These are phyloP conservation scores for Anaeromyces robustus DNA, from an alignment of 192 early-diverging fungal genomes.

Conservation along the genomic window DNA sequence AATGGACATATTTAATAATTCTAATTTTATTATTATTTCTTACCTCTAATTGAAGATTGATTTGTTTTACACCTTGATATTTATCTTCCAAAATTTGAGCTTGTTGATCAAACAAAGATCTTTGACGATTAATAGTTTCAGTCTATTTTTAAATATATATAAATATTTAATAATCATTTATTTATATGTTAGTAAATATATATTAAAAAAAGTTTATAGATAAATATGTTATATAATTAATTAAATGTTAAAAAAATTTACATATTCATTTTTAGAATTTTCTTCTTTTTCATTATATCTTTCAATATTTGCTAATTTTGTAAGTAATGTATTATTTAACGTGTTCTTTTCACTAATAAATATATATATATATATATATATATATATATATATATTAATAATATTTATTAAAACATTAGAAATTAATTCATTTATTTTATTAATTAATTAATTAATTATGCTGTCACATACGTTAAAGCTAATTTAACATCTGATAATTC, in stretches of 20 bases:
- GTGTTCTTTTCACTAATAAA: background rate
- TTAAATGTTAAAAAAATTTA: background rate
- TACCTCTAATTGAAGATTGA: background rate
- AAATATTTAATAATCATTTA: too few species aligned
- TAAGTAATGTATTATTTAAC: background rate
- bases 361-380: too few species aligned
- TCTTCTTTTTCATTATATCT: background rate
- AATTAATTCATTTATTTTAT: too few species aligned
- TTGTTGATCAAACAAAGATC: background rate
- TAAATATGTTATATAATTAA: too few species aligned
- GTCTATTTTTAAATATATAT: background rate
- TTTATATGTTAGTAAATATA: too few species aligned
- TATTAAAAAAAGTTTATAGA: too few species aligned
- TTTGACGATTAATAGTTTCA: background rate
- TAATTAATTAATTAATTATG: too few species aligned
- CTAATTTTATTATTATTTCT: background rate
- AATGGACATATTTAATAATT: too few species aligned
- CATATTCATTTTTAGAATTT: background rate
- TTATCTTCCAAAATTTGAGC: background rate
- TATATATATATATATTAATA: too few species aligned
- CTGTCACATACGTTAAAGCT: background rate
- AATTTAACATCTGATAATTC: background rate
- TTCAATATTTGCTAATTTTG: background rate
- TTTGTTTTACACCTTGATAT: background rate
- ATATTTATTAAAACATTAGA: too few species aligned